Base-by-base conservation (phyloP, 345 rosid species). In the Moricandia moricandioides region DNA sequence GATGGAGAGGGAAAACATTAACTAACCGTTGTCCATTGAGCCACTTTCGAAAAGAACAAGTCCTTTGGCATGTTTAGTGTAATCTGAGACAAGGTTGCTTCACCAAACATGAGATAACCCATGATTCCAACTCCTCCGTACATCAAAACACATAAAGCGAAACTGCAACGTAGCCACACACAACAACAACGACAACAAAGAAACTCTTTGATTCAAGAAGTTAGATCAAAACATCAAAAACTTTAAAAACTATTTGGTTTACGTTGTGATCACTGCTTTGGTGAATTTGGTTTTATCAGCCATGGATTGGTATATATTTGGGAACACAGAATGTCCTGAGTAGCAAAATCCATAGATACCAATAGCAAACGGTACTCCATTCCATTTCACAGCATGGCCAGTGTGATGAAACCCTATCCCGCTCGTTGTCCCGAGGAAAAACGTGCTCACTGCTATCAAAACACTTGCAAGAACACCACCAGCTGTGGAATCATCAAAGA, bases 221-320 rank as follows among this genome's bases (percentile, higher is more conserved):
- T 21, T 29, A 37, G 54, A 33, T 7, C 49, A 27, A 57, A 14
- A 30, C 8, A 75, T 67, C 57, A 18, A 69, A 62, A 7, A 39
- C 57, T 69, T 17, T 6, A 65, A 72, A 4, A 55, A 16, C 29
- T 59, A 24, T 58, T 2, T 4, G 30, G 52, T 5, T 40, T 87
- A 91, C 97, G 89, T 81, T 43, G 73, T 67, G 71, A 84, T 67
- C 65, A 88, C 69, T 16, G 98, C 96, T 70, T 82, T 86, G 75
- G 75, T 85, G 79, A 86, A 94, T 74, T 94, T 74, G 62, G 80
- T 82, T 85, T 94, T 94, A 80, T 91, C 93, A 65, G 97, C 98
- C 98, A 94, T 94, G 39, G 98, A 89, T 49, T 94, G 98, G 75
- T 94, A 91, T 65, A 94, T 90, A 73, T 94, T 94, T n/a, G 98